These are phyloP conservation scores for Pseudoneurospora amorphoporcata DNA, from an alignment of 495 filamentous ascomycete genomes.

Conservation along the genomic window DNA sequence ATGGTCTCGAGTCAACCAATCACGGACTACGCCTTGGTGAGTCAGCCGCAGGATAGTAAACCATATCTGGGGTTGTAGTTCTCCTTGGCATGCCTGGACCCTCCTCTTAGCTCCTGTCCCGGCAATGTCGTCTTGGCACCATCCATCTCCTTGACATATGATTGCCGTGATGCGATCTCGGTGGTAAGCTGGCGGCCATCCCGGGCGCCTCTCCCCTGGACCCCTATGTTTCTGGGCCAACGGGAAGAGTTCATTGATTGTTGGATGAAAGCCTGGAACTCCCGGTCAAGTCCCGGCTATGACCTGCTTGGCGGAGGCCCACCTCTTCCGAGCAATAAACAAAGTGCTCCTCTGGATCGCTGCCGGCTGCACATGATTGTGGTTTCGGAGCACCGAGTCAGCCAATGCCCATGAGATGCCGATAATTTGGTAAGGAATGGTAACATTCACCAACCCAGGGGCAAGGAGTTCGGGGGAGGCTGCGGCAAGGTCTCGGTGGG, in stretches of 20 bases:
- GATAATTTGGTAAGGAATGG: neutral
- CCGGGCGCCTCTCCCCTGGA: neutral
- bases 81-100: neutral
- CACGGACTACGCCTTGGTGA: neutral
- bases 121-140: neutral
- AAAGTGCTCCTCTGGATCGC: neutral
- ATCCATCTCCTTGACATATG: neutral
- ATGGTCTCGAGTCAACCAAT: neutral
- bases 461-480: neutral
- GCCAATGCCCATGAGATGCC: neutral
- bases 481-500: neutral
- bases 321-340: neutral
- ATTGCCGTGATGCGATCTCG: neutral
- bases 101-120: neutral
- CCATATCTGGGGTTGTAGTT: neutral
- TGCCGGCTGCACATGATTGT: neutral
- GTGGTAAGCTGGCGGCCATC: neutral
- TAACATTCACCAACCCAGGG: neutral
- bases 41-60: neutral
- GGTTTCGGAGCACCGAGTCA: neutral
- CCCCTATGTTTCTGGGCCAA: neutral
- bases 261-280: neutral
- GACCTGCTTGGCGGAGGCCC: neutral
- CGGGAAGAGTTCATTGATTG: neutral
- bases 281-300: neutral